Percentiles rank a stretch among this genome's conserved stretches.
These are phyloP conservation scores for Colletotrichum viniferum DNA, from an alignment of 2,329 filamentous ascomycete species.

Conservation along the genomic window DNA sequence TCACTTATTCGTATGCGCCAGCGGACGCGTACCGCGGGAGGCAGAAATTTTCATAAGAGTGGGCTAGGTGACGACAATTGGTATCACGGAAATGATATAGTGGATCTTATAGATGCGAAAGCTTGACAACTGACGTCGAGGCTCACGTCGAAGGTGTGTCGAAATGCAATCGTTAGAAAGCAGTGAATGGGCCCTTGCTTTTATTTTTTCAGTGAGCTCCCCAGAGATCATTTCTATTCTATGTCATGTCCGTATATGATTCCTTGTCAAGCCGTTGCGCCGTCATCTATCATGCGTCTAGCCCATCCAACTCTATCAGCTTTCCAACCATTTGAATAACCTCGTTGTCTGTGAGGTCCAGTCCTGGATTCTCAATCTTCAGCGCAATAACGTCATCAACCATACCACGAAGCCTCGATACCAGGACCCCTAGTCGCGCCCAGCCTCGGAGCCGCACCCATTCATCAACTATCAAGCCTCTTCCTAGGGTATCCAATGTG, in stretches of 20 bases:
- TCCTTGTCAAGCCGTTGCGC: not conserved
- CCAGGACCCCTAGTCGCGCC: conserved; percentile 91
- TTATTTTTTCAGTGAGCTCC: not conserved
- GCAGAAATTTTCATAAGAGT: not conserved
- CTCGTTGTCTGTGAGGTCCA: conserved; percentile 62
- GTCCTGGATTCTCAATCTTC: conserved; percentile 77
- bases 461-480: conserved; percentile 88
- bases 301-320: conserved; percentile 87
- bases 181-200: not conserved
- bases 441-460: conserved; percentile 88
- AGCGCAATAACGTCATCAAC: conserved; percentile 82
- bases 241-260: not conserved
- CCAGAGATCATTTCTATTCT: not conserved
- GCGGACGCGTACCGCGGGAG: not conserved
- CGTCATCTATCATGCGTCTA: conserved; percentile 61
- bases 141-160: not conserved
- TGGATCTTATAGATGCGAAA: not conserved
- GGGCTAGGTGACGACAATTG: not conserved
- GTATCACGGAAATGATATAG: not conserved
- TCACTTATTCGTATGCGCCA: not conserved
- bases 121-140: not conserved
- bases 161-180: not conserved
- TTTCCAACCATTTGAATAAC: conserved; percentile 79
- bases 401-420: conserved; percentile 82
- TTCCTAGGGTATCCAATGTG: conserved; percentile 82